Conservation (phyloP, 2,329 filamentous ascomycete species). For the Hymenoscyphus linearis region DNA sequence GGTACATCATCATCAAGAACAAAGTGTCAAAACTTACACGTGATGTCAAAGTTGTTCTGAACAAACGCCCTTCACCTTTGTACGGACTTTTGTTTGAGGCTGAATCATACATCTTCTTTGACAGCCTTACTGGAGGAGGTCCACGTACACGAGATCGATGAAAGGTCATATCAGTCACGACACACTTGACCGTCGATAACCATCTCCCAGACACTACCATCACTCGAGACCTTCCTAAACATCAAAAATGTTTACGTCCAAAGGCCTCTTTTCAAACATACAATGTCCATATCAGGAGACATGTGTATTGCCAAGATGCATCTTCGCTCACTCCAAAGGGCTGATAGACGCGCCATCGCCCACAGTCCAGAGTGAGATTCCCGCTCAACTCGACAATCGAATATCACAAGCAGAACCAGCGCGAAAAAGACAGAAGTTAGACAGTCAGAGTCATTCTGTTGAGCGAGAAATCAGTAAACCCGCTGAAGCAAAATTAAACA, state of each 20-base stretch:
- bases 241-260: constrained; percentile 35
- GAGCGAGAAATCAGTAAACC: not conserved
- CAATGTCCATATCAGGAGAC: constrained; percentile 28
- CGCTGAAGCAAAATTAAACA: not conserved
- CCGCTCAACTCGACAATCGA: not conserved
- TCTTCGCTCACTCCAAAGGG: constrained; percentile 27
- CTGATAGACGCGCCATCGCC: not conserved
- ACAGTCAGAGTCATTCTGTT: constrained; percentile 10
- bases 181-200: not conserved
- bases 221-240: constrained; percentile 19
- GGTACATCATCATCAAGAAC: not conserved
- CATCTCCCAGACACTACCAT: not conserved
- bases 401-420: constrained; percentile 28
- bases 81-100: not conserved
- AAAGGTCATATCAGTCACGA: not conserved
- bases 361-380: not conserved
- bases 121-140: not conserved
- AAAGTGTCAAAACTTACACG: not conserved
- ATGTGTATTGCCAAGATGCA: constrained; percentile 31
- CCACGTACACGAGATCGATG: not conserved
- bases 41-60: not conserved
- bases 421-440: constrained; percentile 31
- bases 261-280: constrained; percentile 29
- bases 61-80: not conserved
- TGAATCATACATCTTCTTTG: not conserved